Evolutionary conservation across 106 monocot genomes (phyloP), one percentile per base, ranked within the genome.

Genomic region (Dioscorea dumetorum): DNA sequence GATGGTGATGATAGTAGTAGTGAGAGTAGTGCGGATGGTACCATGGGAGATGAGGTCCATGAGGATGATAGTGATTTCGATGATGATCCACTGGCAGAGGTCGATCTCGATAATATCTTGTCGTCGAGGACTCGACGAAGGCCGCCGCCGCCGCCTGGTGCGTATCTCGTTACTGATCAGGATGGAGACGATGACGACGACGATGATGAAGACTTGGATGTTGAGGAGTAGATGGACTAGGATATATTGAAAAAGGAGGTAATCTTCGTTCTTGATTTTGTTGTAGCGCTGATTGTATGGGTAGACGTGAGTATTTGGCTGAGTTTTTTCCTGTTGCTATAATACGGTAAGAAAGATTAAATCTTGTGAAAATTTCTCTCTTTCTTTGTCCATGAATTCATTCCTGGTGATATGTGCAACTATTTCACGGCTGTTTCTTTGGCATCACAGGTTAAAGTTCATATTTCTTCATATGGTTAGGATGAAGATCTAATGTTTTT

Each of bases 71-170:
- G 53, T 17, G 82, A 79, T 52, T 79, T 73, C 58, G 69, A 57
- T 0, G 88, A 88, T 48, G 84, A 84, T 63, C 88, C 88, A 2
- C 70, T 78, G 4, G 77, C 80, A 12, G 88, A 88, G 81, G 84
- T 88, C 22, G 88, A 84, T 73, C 70, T 84, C 54, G 77, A 81
- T 31, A 88, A 84, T 34, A 88, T 88, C 48, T 67, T 88, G 31
- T 84, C 84, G 0, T 78, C 77, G 50, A 81, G 88, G 78, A 88
- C 84, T 15, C 72, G 81, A 59, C 49, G 75, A 50, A 16, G 74
- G 32, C 69, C 51, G 13, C 75, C 81, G 14, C 64, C 71, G 12
- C 68, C 23, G n/a, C 81, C 78, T 4, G 84, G 84, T 18, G 73
- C 84, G n/a, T 84, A 79, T 57, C 63, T 88, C 12, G 81, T 84